A percentile compares a stretch with the other conserved stretches of the same genome.
Evolutionary conservation across 2,329 filamentous ascomycete genomes (phyloP).

Genomic region (Alternaria panax): DNA sequence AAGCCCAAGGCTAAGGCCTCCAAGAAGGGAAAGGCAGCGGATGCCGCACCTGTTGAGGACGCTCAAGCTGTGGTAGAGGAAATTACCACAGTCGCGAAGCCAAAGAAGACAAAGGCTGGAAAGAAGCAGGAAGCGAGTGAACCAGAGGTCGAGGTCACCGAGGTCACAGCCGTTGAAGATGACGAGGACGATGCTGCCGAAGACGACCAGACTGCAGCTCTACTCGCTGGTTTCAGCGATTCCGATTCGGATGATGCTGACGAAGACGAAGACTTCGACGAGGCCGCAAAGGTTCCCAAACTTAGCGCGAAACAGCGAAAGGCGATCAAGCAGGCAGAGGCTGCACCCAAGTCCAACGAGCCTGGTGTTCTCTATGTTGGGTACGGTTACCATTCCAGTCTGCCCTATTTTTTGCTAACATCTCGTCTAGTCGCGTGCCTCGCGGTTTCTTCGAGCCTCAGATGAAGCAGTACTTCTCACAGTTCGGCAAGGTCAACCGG

Average conservation of each 20-base stretch:
- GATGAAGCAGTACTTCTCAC: constrained; percentile 90
- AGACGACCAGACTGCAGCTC: constrained; percentile 59
- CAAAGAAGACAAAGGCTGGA: constrained; percentile 25
- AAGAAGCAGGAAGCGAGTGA: constrained; percentile 26
- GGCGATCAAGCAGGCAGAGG: constrained; percentile 59
- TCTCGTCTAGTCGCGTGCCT: constrained; percentile 71
- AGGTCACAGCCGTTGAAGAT: constrained; percentile 18
- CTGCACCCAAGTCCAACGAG: constrained; percentile 61
- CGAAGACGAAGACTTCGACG: constrained; percentile 45
- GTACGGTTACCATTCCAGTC: constrained; percentile 44
- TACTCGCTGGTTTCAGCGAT: constrained; percentile 60
- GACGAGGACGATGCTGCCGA: constrained; percentile 34
- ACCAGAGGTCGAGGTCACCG: constrained; percentile 23
- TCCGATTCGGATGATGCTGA: constrained; percentile 52
- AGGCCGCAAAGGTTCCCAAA: constrained; percentile 44
- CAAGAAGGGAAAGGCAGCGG: constrained; percentile 28
- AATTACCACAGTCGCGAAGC: constrained; percentile 21
- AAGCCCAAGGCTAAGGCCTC: constrained; percentile 32
- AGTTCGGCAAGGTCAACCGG: constrained; percentile 83
- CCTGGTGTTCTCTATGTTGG: constrained; percentile 89
- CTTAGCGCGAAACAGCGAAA: constrained; percentile 44
- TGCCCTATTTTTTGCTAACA: background rate
- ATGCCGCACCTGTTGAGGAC: constrained; percentile 22
- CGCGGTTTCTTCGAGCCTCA: constrained; percentile 98
- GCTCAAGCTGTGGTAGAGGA: constrained; percentile 13